Percentiles rank a stretch among this genome's conserved stretches.
Evolutionary conservation across 2,329 filamentous ascomycete genomes (phyloP).

Genomic region (Magnaporthiopsis poae): DNA sequence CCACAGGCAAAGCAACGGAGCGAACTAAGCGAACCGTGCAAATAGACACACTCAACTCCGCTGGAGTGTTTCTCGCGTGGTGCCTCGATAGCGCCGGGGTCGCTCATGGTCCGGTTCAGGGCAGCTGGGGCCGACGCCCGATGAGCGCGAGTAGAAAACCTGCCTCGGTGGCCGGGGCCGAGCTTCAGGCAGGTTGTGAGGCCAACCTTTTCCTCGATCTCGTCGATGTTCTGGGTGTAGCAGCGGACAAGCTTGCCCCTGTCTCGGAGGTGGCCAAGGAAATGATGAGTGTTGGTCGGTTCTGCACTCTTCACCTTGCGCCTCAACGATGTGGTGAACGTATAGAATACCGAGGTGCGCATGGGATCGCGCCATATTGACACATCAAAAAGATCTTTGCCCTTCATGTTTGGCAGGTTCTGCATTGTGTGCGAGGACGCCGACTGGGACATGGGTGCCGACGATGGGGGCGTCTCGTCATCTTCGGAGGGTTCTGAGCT

Average conservation of each 20-base stretch:
- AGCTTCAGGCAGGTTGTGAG: slow-evolving; percentile 51
- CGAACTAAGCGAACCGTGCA: slow-evolving; percentile 58
- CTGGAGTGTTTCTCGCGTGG: slow-evolving; percentile 17
- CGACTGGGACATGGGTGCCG: slow-evolving; percentile 25
- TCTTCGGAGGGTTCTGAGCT: slow-evolving; percentile 35
- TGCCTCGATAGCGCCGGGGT: slow-evolving; percentile 12
- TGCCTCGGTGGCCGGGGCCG: slow-evolving; percentile 51
- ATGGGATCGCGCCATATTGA: slow-evolving; percentile 60
- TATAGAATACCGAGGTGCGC: slow-evolving; percentile 62
- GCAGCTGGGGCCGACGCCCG: slow-evolving; percentile 7
- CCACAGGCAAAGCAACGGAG: slow-evolving; percentile 56
- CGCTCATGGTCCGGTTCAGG: slow-evolving; percentile 9
- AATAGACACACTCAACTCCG: slow-evolving; percentile 57
- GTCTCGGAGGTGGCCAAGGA: slow-evolving; percentile 58
- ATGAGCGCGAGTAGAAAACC: slow-evolving; percentile 37
- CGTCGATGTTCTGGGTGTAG: slow-evolving; percentile 69
- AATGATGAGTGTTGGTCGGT: slow-evolving; percentile 57
- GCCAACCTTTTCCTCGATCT: slow-evolving; percentile 61
- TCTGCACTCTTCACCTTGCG: slow-evolving; percentile 54
- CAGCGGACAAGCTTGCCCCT: slow-evolving; percentile 59
- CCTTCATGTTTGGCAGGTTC: slow-evolving; percentile 53
- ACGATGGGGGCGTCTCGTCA: slow-evolving; percentile 32
- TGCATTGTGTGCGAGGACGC: slow-evolving; percentile 20
- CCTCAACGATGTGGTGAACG: slow-evolving; percentile 58
- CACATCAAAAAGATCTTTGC: slow-evolving; percentile 61